Evolutionary conservation across 139 green algal genomes (phyloP), one percentile per base, ranked within the genome.

Genomic region (Diplosphaera chodatii): DNA sequence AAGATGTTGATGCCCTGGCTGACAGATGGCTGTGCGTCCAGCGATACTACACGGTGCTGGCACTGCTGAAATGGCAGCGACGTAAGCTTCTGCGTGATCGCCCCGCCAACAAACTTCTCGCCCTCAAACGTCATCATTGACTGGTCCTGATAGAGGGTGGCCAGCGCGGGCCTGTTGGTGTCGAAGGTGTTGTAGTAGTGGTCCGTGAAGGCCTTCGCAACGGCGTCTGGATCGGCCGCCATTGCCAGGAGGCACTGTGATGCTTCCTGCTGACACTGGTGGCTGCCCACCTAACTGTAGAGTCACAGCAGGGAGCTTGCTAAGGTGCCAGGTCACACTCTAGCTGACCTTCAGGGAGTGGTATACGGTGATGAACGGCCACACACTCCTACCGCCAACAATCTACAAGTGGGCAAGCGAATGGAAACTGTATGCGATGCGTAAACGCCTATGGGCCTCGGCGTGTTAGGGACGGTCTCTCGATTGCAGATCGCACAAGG

Each of bases 131-230:
- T 95, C 28, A 98, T 80, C 70, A 96, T 84, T 27, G 84, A 88
- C 33, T 82, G 66, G 25, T 94, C 88, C 76, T 93, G 88, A 67
- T 98, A 98, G 30, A 99, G 83, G 22, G 68, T 78, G 0, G 66
- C 81, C 25, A 98, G 80, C 0, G 67, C 82, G 1, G 72, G 59
- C 0, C 94, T 73, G 68, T 97, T 93, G 55, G 64, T 87, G 63
- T 96, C 91, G 72, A 99, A 99, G 1, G 93, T 91, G 31, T 83
- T 77, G 70, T 99, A 99, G 75, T 97, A 99, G 86, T 98, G 93
- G 33, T 91, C 79, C 29, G 93, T 82, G 74, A 99, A 99, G 2
- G 92, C 93, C 88, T 82, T 82, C 6, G 77, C 77, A 23, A 82
- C 67, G 0, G 55, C 55, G n/a, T 82, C 77, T 4, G 70, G 77